Conservation (phyloP, 306 rosid species). For the Sechiopsis laciniata region DNA sequence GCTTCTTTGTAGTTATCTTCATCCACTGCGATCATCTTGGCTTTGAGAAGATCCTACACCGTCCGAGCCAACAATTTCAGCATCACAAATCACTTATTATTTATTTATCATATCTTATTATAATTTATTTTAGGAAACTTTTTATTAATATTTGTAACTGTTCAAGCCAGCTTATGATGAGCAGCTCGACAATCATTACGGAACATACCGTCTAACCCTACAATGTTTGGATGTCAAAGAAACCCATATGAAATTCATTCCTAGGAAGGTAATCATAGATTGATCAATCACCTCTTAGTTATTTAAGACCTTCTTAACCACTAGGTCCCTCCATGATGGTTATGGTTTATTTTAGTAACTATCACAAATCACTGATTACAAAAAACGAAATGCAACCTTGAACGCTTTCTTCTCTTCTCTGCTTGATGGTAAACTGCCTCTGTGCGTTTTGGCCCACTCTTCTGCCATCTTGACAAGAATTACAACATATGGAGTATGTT, state of each 20-base stretch:
- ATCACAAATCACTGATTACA: slow-evolving; percentile 17
- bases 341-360: slow-evolving; percentile 21
- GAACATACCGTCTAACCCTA: too few species aligned
- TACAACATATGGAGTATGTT: slow-evolving; percentile 79
- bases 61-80: slow-evolving; percentile 29
- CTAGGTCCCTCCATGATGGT: too few species aligned
- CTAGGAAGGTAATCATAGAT: too few species aligned
- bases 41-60: slow-evolving; percentile 70
- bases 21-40: slow-evolving; percentile 61
- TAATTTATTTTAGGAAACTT: slow-evolving; percentile 21
- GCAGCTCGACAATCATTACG: too few species aligned
- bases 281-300: too few species aligned
- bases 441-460: slow-evolving; percentile 80
- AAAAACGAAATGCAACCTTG: slow-evolving; percentile 49
- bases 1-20: slow-evolving; percentile 97
- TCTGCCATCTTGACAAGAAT: slow-evolving; percentile 88
- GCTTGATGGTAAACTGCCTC: slow-evolving; percentile 69
- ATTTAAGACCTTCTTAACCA: too few species aligned
- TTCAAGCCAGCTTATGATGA: too few species aligned
- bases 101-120: neutral
- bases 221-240: too few species aligned
- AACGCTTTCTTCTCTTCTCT: slow-evolving; percentile 86
- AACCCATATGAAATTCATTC: too few species aligned
- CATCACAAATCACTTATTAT: slow-evolving; percentile 17
- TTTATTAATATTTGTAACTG: too few species aligned